Percentiles rank a stretch among this genome's conserved stretches.
phyloP scores from a whole-genome alignment of 2,329 filamentous ascomycete genomes.

The Aspergillus intermedius region DNA sequence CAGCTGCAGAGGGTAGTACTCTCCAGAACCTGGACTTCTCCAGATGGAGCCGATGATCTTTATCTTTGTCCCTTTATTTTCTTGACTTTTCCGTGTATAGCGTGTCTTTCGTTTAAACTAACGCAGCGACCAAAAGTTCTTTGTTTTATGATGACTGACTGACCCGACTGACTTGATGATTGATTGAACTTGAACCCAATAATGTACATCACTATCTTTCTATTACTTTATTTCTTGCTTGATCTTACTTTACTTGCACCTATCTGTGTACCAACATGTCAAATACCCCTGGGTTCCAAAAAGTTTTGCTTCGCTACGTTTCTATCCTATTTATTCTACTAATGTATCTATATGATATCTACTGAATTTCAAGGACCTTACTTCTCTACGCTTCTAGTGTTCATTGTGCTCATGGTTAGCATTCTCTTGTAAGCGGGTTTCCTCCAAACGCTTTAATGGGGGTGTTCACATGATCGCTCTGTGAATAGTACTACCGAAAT shows the following conservation, averaged over 20 bases:
- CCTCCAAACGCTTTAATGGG: no score
- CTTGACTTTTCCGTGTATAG: background rate
- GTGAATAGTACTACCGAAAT: no score
- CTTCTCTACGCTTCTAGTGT: background rate
- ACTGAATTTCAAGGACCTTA: background rate
- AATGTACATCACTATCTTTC: constrained; percentile 1
- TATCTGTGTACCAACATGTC: constrained; percentile 9
- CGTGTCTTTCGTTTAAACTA: background rate
- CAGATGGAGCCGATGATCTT: constrained; percentile 33
- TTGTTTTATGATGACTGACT: background rate
- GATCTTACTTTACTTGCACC: no score
- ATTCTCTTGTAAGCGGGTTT: no score
- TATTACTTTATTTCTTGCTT: constrained; percentile 1
- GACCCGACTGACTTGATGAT: background rate
- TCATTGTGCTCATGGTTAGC: background rate
- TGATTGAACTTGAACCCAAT: background rate
- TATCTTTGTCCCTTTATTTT: background rate
- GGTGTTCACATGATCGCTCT: no score
- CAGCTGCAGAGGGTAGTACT: constrained; percentile 31
- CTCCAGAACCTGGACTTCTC: constrained; percentile 38
- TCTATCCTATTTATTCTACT: constrained; percentile 5
- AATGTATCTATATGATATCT: no score
- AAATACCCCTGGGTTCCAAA: constrained; percentile 21
- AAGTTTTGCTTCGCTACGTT: constrained; percentile 12
- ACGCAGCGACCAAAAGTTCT: background rate